phyloP scores from a whole-genome alignment of 2,329 filamentous ascomycete species.

The Hypoxylon sp. region DNA sequence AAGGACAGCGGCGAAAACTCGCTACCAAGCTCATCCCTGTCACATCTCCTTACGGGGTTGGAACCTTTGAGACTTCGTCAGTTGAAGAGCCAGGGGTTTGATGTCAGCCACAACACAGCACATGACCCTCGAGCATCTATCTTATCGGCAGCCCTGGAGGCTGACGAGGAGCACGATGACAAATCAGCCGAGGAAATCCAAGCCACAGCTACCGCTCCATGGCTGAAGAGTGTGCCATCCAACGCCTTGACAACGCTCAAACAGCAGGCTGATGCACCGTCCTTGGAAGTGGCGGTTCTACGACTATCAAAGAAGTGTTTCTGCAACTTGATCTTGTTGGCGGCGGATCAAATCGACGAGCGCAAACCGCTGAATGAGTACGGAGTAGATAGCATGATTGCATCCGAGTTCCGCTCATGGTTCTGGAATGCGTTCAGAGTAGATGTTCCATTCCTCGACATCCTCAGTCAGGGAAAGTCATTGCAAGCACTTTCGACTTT shows the following conservation, averaged over 20 bases:
- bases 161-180: no score
- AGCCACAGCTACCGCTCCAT: no score
- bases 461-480: no score
- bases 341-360: slow-evolving; percentile 35
- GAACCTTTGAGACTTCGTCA: slow-evolving; percentile 33
- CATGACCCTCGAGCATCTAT: slow-evolving; percentile 22
- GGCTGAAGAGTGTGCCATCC: no score
- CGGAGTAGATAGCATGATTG: slow-evolving; percentile 56
- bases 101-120: no score
- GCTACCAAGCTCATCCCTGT: neutral
- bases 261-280: no score
- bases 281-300: slow-evolving; percentile 39
- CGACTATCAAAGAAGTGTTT: slow-evolving; percentile 28
- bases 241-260: no score
- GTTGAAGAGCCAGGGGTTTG: slow-evolving; percentile 23
- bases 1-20: no score
- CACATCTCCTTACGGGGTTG: slow-evolving; percentile 45
- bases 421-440: slow-evolving; percentile 52
- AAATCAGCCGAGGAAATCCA: no score
- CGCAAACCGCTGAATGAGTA: slow-evolving; percentile 41
- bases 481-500: no score
- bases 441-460: slow-evolving; percentile 52
- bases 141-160: no score
- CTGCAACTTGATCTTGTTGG: slow-evolving; percentile 34
- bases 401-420: slow-evolving; percentile 54